Percentiles rank a stretch among this genome's conserved stretches.
These are phyloP conservation scores for Salvia rosmarinus DNA, from an alignment of 257 asterid species.

Conservation along the genomic window DNA sequence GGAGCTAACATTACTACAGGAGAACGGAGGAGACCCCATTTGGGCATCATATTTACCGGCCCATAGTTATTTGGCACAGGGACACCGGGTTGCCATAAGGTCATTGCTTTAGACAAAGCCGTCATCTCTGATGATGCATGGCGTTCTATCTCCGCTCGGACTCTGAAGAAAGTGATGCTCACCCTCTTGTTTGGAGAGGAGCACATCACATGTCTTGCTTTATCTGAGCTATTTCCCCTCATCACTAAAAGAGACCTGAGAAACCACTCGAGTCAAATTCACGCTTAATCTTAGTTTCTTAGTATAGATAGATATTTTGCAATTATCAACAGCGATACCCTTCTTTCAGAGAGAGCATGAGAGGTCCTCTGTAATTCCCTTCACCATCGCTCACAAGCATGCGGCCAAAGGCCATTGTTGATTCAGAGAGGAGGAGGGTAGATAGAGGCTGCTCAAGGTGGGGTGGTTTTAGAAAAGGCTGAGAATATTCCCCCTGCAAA, in stretches of 20 bases:
- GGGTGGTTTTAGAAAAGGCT: slow-evolving; percentile 96
- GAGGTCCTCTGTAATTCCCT: slow-evolving; percentile 89
- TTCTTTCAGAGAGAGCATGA: slow-evolving; percentile 76
- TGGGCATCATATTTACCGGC: slow-evolving; percentile 56
- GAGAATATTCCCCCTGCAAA: slow-evolving; percentile 84
- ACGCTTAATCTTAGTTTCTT: too few species aligned
- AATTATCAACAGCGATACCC: slow-evolving; percentile 50
- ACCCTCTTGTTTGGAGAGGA: slow-evolving; percentile 81
- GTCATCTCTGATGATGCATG: slow-evolving; percentile 38
- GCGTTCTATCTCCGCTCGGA: slow-evolving; percentile 54
- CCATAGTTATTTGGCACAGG: slow-evolving; percentile 50
- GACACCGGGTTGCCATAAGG: slow-evolving; percentile 78
- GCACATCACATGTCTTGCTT: slow-evolving; percentile 93
- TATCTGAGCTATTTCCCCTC: slow-evolving; percentile 94
- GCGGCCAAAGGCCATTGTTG: slow-evolving; percentile 93
- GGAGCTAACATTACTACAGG: slow-evolving; percentile 82
- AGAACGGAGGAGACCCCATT: slow-evolving; percentile 72
- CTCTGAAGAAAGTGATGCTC: slow-evolving; percentile 79
- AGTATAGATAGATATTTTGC: not conserved
- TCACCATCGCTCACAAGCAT: slow-evolving; percentile 69
- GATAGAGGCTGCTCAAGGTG: slow-evolving; percentile 92
- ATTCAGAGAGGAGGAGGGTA: slow-evolving; percentile 81
- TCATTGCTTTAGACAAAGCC: slow-evolving; percentile 53
- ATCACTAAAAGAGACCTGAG: slow-evolving; percentile 85
- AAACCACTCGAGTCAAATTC: slow-evolving; percentile 12